Percentiles rank a stretch among this genome's conserved stretches.
phyloP scores from a whole-genome alignment of 2,329 filamentous ascomycete genomes.

The Alternaria sp. region DNA sequence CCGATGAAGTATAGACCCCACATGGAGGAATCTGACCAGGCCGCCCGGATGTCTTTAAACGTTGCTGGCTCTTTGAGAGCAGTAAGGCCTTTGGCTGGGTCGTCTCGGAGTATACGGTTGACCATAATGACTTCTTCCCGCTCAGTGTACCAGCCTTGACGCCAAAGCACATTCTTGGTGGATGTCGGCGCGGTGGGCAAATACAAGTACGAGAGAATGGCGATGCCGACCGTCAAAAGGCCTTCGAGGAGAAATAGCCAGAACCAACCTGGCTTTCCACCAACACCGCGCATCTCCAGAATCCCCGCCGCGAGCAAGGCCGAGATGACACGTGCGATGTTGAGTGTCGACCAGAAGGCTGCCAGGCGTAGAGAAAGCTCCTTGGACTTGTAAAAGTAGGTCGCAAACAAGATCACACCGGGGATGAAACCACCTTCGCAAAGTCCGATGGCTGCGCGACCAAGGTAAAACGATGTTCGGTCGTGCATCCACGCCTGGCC shows the following conservation, averaged over 20 bases:
- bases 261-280: conserved; percentile 60
- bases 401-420: conserved; percentile 69
- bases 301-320: conserved; percentile 63
- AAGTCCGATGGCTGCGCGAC: conserved; percentile 50
- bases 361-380: conserved; percentile 72
- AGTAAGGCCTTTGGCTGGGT: conserved; percentile 62
- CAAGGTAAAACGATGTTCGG: conserved; percentile 51
- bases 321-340: conserved; percentile 60
- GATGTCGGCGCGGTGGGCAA: conserved; percentile 59
- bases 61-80: conserved; percentile 62
- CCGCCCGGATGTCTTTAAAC: conserved; percentile 55
- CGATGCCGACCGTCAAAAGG: conserved; percentile 38
- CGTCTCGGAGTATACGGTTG: conserved; percentile 65
- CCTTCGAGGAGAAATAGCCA: conserved; percentile 59
- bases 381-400: conserved; percentile 75
- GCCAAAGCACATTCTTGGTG: conserved; percentile 43
- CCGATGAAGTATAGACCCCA: conserved; percentile 62
- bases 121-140: conserved; percentile 72
- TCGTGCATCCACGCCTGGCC: conserved; percentile 70
- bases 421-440: conserved; percentile 63
- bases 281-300: conserved; percentile 56
- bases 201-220: conserved; percentile 38
- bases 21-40: conserved; percentile 61
- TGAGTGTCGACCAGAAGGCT: conserved; percentile 73
- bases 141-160: conserved; percentile 69